Conservation (phyloP, 768 basidiomycete genomes). For the Lactifluus rugatus region DNA sequence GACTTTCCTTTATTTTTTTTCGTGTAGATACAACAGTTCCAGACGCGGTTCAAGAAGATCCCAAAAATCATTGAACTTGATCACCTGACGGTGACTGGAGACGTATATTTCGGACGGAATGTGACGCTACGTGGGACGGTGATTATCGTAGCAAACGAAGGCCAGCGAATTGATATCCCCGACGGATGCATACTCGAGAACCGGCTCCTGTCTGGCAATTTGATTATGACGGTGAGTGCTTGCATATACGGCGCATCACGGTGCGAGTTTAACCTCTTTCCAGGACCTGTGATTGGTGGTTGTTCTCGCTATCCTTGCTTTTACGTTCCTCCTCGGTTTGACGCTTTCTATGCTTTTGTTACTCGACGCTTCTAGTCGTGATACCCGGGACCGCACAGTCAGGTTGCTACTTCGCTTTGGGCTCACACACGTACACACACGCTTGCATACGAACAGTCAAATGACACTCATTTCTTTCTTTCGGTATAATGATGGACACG, state of each 20-base stretch:
- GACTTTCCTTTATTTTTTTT: neutral
- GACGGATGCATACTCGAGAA: conserved; percentile 67
- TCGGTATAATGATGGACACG: neutral
- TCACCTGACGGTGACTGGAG: conserved; percentile 88
- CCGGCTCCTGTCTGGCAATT: conserved; percentile 71
- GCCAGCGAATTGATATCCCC: conserved; percentile 63
- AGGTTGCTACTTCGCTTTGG: neutral
- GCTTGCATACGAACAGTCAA: neutral
- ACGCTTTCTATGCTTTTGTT: neutral
- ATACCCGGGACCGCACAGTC: neutral
- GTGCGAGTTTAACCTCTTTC: neutral
- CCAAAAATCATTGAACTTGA: conserved; percentile 86
- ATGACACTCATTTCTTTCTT: neutral
- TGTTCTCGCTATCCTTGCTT: neutral
- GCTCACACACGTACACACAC: neutral
- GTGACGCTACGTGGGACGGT: conserved; percentile 84
- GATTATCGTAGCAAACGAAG: conserved; percentile 75
- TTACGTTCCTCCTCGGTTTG: neutral
- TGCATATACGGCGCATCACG: neutral
- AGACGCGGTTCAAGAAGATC: conserved; percentile 92
- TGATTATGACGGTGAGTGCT: conserved; percentile 58
- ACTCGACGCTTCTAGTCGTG: neutral
- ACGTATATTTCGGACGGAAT: conserved; percentile 83
- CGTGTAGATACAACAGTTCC: conserved; percentile 69
- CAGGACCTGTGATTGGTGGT: conserved; percentile 10